Percentiles rank a stretch among this genome's conserved stretches.
phyloP scores from a whole-genome alignment of 2,329 filamentous ascomycete genomes.

The Fusarium denticulatum region DNA sequence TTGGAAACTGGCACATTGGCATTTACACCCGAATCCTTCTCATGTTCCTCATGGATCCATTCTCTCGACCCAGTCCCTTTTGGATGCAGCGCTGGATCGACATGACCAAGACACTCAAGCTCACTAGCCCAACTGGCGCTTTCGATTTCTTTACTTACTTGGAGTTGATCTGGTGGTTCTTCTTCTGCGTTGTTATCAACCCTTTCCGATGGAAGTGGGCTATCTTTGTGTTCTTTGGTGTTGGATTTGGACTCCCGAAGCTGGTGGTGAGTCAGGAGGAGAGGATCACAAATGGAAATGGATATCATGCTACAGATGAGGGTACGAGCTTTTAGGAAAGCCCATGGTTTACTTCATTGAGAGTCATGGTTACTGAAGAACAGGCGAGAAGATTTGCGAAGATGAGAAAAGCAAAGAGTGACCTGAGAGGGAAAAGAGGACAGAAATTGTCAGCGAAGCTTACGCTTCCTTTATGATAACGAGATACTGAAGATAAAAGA shows the following conservation, averaged over 20 bases:
- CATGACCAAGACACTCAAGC: slow-evolving; percentile 79
- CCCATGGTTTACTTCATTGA: not conserved
- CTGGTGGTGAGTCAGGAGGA: slow-evolving; percentile 74
- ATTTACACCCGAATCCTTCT: slow-evolving; percentile 88
- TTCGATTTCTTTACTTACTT: slow-evolving; percentile 93
- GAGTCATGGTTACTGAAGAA: not conserved
- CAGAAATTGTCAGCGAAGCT: not conserved
- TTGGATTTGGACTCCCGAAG: slow-evolving; percentile 73
- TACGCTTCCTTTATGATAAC: not conserved
- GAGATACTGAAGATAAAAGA: not conserved
- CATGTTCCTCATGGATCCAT: slow-evolving; percentile 85
- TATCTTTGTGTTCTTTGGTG: slow-evolving; percentile 80
- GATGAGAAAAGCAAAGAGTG: rapidly evolving
- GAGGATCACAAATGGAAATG: slow-evolving; percentile 50
- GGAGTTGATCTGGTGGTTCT: slow-evolving; percentile 86
- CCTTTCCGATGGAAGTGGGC: slow-evolving; percentile 94
- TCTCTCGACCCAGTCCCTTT: slow-evolving; percentile 74
- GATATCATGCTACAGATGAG: slow-evolving; percentile 28
- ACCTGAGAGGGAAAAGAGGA: not conserved
- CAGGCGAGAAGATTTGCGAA: rapidly evolving
- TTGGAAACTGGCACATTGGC: slow-evolving; percentile 84
- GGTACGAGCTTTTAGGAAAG: slow-evolving; percentile 21
- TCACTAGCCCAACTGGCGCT: slow-evolving; percentile 73
- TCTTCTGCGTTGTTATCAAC: slow-evolving; percentile 81
- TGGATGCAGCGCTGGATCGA: slow-evolving; percentile 91